phyloP scores from a whole-genome alignment of 1,284 basidiomycete genomes.

The Microbotryum saponariae region DNA sequence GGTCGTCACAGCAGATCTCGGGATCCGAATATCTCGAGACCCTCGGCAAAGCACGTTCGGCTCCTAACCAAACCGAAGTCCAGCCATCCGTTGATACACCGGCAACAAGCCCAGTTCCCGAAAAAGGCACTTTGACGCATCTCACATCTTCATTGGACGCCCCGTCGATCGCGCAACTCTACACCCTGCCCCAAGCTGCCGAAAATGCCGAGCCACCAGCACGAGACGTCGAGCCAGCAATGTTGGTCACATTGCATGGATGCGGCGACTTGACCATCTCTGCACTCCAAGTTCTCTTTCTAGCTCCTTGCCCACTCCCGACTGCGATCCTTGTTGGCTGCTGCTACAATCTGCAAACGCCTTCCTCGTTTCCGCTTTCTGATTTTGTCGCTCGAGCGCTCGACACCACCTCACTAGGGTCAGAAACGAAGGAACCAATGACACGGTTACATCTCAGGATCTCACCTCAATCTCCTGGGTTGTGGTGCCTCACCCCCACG shows the following conservation, averaged over 20 bases:
- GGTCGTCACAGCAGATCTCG: constrained; percentile 18
- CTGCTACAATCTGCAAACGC: constrained; percentile 30
- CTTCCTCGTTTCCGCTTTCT: constrained; percentile 15
- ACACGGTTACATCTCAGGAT: constrained; percentile 23
- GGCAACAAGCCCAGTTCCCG: neutral
- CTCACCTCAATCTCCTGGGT: constrained; percentile 25
- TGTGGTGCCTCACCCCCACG: constrained; percentile 15
- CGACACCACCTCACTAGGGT: neutral
- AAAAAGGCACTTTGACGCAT: constrained; percentile 14
- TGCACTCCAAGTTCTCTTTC: constrained; percentile 17
- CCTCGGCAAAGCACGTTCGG: neutral
- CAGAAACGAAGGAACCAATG: neutral
- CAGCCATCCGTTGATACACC: neutral
- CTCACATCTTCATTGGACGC: constrained; percentile 21
- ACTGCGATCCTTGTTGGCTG: constrained; percentile 22
- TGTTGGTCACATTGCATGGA: constrained; percentile 28
- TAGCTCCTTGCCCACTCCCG: neutral
- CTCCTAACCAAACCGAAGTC: neutral
- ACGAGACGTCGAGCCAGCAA: neutral
- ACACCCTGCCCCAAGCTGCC: neutral
- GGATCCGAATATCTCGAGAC: constrained; percentile 26
- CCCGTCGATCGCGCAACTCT: constrained; percentile 2
- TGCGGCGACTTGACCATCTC: constrained; percentile 28
- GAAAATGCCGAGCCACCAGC: neutral
- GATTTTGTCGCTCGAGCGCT: neutral